These are phyloP conservation scores for Plicaturopsis crispa DNA, from an alignment of 768 basidiomycete genomes.

Conservation along the genomic window DNA sequence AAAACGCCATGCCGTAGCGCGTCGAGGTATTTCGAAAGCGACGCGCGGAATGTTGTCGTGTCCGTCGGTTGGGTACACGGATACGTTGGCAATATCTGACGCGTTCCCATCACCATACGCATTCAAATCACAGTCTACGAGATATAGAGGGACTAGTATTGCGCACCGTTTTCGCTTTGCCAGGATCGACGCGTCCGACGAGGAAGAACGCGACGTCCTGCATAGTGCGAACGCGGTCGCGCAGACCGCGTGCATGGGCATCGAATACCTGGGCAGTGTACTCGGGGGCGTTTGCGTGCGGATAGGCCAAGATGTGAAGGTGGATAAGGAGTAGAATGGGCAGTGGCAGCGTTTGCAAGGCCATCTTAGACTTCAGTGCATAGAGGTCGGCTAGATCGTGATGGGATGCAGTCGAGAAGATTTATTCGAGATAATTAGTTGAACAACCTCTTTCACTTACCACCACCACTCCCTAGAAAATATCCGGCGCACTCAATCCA, in stretches of 20 bases:
- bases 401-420: too few species aligned
- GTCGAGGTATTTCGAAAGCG: constrained; percentile 44
- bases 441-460: too few species aligned
- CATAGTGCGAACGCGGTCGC: constrained; percentile 43
- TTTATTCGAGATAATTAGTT: too few species aligned
- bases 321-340: constrained; percentile 44
- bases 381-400: too few species aligned
- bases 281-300: constrained; percentile 36
- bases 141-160: constrained; percentile 8
- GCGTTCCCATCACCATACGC: too few species aligned
- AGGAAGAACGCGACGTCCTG: constrained; percentile 47
- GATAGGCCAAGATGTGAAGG: constrained; percentile 45
- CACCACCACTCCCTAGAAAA: too few species aligned
- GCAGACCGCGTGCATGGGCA: constrained; percentile 33
- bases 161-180: constrained; percentile 20
- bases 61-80: constrained; percentile 48
- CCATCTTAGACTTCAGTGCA: not conserved
- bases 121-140: too few species aligned
- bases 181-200: constrained; percentile 34
- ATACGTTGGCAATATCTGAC: constrained; percentile 39
- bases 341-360: constrained; percentile 22
- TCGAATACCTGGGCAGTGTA: constrained; percentile 45
- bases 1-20: constrained; percentile 31
- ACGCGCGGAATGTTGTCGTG: constrained; percentile 41
- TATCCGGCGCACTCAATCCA: too few species aligned